Evolutionary conservation across 169 alveolate genomes (phyloP), one percentile per base, ranked within the genome.

Genomic region (Cryptosporidium meleagridis): DNA sequence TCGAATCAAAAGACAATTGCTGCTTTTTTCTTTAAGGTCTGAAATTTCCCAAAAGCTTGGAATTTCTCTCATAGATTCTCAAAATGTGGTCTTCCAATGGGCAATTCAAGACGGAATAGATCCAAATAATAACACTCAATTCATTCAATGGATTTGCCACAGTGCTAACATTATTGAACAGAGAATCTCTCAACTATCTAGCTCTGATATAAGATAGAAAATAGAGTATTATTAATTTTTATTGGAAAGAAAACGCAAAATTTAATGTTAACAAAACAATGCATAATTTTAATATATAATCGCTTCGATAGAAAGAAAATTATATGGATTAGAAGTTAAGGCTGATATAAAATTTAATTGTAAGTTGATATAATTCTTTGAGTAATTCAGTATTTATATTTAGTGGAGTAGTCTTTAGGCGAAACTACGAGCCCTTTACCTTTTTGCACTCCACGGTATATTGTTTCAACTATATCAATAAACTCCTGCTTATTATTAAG

Each of bases 381-480:
- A 10, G 23, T 55, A 55, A 55, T n/a, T 95, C 95, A 97, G 91
- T 96, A 96, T 86, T 95, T 95, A 85, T 96, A 95, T 92, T 96
- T 97, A 55, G 99, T 96, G 35, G 98, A 96, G 92, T 97, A 98
- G 86, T 98, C 99, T 86, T 96, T 97, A 8, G 99, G 99, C 9
- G 99, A 96, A 45, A 97, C 95, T 23, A 97, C 99, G 73, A 97
- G 95, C 35, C 99, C 99, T 91, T 95, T 95, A 71, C 99, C 99
- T 92, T 98, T 98, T 62, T 98, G 94, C 14, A 99, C 99, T 14
- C 99, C 99, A 91, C 99, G 94, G 92, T 96, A 98, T 10, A 98
- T 97, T 37, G 97, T 93, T 92, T 98, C 99, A 70, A 98, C 94
- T 44, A 98, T 97, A 91, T 98, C 99, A 52, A 98, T 98, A 62